A percentile compares a stretch with the other conserved stretches of the same genome.
Evolutionary conservation across 2,329 filamentous ascomycete genomes (phyloP).

Genomic region (Penicillium sp.): DNA sequence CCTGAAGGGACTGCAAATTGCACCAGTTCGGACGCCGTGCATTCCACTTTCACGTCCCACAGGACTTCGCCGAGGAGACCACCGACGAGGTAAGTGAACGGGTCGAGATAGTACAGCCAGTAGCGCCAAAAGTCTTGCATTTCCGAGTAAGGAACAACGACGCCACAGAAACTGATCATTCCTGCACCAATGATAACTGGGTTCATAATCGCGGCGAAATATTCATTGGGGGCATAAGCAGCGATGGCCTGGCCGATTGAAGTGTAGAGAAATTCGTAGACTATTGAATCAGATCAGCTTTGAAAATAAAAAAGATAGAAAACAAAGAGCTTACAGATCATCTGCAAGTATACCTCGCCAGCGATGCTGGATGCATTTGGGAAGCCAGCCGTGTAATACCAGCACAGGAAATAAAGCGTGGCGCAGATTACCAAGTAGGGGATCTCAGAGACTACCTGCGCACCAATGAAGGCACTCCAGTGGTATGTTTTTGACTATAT

Average conservation of each 20-base stretch:
- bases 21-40: slow-evolving; percentile 29
- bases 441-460: slow-evolving; percentile 47
- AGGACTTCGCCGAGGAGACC: slow-evolving; percentile 35
- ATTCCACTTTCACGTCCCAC: slow-evolving; percentile 38
- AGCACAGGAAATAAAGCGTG: slow-evolving; percentile 48
- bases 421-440: slow-evolving; percentile 45
- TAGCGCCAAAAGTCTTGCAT: slow-evolving; percentile 41
- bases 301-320: not conserved
- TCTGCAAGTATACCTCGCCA: slow-evolving; percentile 37
- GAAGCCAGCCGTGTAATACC: slow-evolving; percentile 57
- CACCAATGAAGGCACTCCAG: slow-evolving; percentile 58
- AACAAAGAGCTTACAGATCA: slow-evolving; percentile 30
- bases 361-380: slow-evolving; percentile 28
- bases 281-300: slow-evolving; percentile 17
- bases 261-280: slow-evolving; percentile 43
- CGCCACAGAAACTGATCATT: slow-evolving; percentile 38
- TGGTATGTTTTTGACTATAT: slow-evolving; percentile 55
- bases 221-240: slow-evolving; percentile 58
- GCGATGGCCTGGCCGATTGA: slow-evolving; percentile 49
- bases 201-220: slow-evolving; percentile 57
- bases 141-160: slow-evolving; percentile 34
- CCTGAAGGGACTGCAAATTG: slow-evolving; percentile 23
- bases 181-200: slow-evolving; percentile 51
- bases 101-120: slow-evolving; percentile 44
- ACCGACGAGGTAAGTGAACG: slow-evolving; percentile 42